A percentile compares a stretch with the other conserved stretches of the same genome.
phyloP scores from a whole-genome alignment of 805 yeast genomes.

The Teunomyces panamensis region DNA sequence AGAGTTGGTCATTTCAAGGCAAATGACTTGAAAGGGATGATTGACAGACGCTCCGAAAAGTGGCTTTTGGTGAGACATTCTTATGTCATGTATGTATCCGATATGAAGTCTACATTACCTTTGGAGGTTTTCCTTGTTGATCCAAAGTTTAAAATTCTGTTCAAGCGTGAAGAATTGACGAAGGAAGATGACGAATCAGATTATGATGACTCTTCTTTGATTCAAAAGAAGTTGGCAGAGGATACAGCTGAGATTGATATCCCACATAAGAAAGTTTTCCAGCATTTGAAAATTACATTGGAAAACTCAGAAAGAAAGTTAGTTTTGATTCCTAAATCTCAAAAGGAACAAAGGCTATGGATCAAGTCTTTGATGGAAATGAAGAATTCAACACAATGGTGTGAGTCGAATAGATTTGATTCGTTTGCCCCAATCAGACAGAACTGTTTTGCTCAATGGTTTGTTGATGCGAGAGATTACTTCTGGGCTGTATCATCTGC shows the following conservation, averaged over 20 bases:
- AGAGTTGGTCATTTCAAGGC: conserved; percentile 84
- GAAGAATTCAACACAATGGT: conserved; percentile 70
- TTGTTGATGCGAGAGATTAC: conserved; percentile 94
- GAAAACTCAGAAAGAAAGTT: conserved; percentile 79
- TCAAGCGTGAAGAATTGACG: conserved; percentile 24
- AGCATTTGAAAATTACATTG: conserved; percentile 51
- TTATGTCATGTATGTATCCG: conserved; percentile 81
- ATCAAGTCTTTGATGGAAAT: conserved; percentile 66
- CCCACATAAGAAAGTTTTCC: conserved; percentile 45
- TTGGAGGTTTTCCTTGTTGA: conserved; percentile 92
- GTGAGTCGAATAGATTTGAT: conserved; percentile 68
- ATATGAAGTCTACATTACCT: conserved; percentile 81
- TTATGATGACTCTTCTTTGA: conserved; percentile 40
- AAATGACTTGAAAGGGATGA: conserved; percentile 80
- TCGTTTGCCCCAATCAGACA: conserved; percentile 91
- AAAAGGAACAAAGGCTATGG: conserved; percentile 69
- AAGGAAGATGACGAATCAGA: conserved; percentile 42
- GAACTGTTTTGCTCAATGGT: conserved; percentile 90
- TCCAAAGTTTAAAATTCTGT: conserved; percentile 56
- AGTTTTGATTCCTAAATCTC: conserved; percentile 66
- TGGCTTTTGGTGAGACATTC: conserved; percentile 90
- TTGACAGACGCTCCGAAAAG: conserved; percentile 83
- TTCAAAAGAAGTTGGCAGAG: conserved; percentile 22
- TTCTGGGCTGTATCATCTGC: conserved; percentile 96
- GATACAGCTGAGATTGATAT: conserved; percentile 19